Base-by-base conservation (phyloP, 805 yeast species). In the Wickerhamiella australiensis region DNA sequence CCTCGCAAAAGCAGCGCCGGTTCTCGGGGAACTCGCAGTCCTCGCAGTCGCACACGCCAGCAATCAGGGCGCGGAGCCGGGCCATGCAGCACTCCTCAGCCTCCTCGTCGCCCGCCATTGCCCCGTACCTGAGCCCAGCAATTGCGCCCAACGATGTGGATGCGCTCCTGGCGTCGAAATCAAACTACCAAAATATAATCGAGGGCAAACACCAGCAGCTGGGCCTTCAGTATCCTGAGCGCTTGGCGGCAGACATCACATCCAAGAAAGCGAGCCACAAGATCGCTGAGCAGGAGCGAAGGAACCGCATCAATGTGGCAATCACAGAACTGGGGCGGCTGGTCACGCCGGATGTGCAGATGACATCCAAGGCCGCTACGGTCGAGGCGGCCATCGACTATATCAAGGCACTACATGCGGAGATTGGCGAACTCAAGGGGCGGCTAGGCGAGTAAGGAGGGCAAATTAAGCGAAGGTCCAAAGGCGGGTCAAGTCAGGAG, bases 201-300 rank as follows among this genome's bases (percentile, higher is more conserved):
- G 73, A 69, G 49, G 73, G 73, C 36, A 66, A 61, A 20, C 71
- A 69, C 56, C 61, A 59, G 49, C 68, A 65, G 43, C 61, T 69
- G 15, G 73, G 72, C 1, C 57, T 69, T 27, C 52, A 66, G 37
- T 64, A 69, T 49, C 74, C 76, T 2, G 71, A 65, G 50, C 64
- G 68, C 9, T 54, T 68, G 44, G 57, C 64, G 26, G 59, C 63
- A 5, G 68, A 67, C 40, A 53, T 69, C 48, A 63, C 68, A 20
- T 61, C 67, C 23, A 81, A 82, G 61, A 79, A 81, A 58, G 76
- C 82, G 1, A 76, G 77, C 38, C 98, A 90, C 65, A 88, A 90
- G 62, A 73, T 85, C 13, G 97, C 98, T 0, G 98, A 90, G 66
- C 96, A 92, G 65, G 97, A 95, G 13, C 74, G 98, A 48, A 75